Base-by-base conservation (phyloP, 768 basidiomycete species). In the Cyclocybe cylindracea region DNA sequence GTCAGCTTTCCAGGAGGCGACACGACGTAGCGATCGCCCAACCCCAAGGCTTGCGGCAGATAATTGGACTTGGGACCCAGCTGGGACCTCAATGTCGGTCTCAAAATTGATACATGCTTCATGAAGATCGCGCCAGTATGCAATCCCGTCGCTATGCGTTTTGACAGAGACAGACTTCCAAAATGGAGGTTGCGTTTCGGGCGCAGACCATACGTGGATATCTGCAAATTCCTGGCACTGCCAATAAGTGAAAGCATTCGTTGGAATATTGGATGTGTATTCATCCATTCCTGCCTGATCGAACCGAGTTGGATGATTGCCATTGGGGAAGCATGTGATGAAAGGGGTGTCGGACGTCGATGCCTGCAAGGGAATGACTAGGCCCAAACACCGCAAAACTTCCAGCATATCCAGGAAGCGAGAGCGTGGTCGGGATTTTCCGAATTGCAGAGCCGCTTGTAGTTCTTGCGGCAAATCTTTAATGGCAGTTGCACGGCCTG, bases 341-440 rank as follows among this genome's bases (percentile, higher is more conserved):
- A 67, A 70, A 2, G 85, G 77, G 31, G 58, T 62, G 3, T 60
- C 63, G 2, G 74, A 71, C 7, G 63, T 65, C 4, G 80, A 78
- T 0, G 74, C 67, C 34, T 73, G 70, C 36, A 92, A 65, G 7
- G 91, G 88, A 2, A 75, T 74, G 6, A 81, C 78, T 14, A 92
- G 58, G n/a, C 78, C 72, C 33, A 94, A 73, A 1, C 69, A 69
- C 13, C 75, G 71, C 29, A 95, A 70, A 11, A 83, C 70, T 39
- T 82, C 78, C 13, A 94, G 59, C 31, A 87, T 66, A 39, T 88
- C 84, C 14, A 85, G 68, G 48, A 92, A 62, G 31, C 86, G 78
- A 10, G 78, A 74, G 38, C 82, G 79, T n/a, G 79, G 72, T 46
- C 82, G 74, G 8, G 84, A 77, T 53, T 79, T 78, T 1, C 83